A percentile compares a stretch with the other conserved stretches of the same genome.
These are phyloP conservation scores for Trypanosoma avium DNA, from an alignment of 208 protist genomes.

Conservation along the genomic window DNA sequence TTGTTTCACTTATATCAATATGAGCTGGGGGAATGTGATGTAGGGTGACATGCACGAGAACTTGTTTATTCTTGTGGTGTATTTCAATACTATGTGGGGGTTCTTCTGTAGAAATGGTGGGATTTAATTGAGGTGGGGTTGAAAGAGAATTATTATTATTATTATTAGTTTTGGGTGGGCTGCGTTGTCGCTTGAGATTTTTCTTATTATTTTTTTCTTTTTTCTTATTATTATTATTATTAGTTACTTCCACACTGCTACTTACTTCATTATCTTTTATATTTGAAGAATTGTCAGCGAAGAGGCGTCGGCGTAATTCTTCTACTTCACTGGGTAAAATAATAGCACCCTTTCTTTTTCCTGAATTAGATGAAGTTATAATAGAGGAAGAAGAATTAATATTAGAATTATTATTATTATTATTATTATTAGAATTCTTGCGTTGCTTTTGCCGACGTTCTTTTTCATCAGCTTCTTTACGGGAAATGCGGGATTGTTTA, in stretches of 20 bases:
- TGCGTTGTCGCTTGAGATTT: conserved; percentile 4
- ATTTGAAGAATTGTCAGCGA: background rate
- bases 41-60: conserved; percentile 75
- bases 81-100: conserved; percentile 70
- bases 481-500: conserved; percentile 47
- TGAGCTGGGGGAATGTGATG: conserved; percentile 74
- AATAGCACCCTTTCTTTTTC: conserved; percentile 57
- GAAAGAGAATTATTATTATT: background rate
- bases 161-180: no score
- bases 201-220: conserved; percentile 16
- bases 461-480: conserved; percentile 52
- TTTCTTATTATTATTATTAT: background rate
- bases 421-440: conserved; percentile 13
- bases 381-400: background rate
- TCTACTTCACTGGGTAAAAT: conserved; percentile 71
- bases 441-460: conserved; percentile 46
- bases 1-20: conserved; percentile 75
- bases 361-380: background rate
- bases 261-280: background rate
- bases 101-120: conserved; percentile 22
- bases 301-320: conserved; percentile 58
- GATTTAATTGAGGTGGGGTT: background rate
- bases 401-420: conserved; percentile 19
- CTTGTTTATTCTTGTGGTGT: conserved; percentile 79
- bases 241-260: background rate